Evolutionary conservation across 2,329 filamentous ascomycete species (phyloP), one percentile per base, ranked within the genome.

Genomic region (Diaporthe longicolla): DNA sequence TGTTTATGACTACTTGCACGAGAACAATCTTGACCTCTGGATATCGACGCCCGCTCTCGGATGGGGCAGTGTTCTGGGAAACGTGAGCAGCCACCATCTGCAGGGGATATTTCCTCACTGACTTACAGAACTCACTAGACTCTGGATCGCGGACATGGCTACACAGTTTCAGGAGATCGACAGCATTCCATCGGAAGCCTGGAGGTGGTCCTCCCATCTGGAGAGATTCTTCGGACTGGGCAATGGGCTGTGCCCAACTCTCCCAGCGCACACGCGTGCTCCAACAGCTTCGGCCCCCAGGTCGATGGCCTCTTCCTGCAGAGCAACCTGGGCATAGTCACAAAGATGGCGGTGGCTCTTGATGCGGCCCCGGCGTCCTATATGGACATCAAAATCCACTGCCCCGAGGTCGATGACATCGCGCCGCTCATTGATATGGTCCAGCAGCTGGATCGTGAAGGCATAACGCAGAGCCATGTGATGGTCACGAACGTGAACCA

Each of bases 381-480:
- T 19, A 57, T 57, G 54, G 52, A 55, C 52, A 55, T 55, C 26
- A 55, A 55, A 26, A 32, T 55, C 52, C 52, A 55, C 52, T 55
- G 54, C 29, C 54, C 54, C 32, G 29, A 57, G 29, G 21, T 57
- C 8, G 10, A 57, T 21, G 54, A 57, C 15, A 7, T 57, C 24
- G 54, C 26, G 29, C 54, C 54, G 19, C 54, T 57, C 15, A 35
- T 57, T 19, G 54, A 57, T 19, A 32, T 57, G 26, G 17, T 35
- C 17, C 26, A 35, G 0, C 54, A 32, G 29, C 29, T 57, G 29
- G 29, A 35, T 17, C 54, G 54, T 35, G 29, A 57, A 35, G 54
- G 54, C 17, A 57, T 35, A 3, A 32, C 29, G 15, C 54, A 32
- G 19, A 57, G 29, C 54, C 29, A 35, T 32, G 29, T 57, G 1